phyloP scores from a whole-genome alignment of 495 filamentous ascomycete genomes.

The Cercophora samala region DNA sequence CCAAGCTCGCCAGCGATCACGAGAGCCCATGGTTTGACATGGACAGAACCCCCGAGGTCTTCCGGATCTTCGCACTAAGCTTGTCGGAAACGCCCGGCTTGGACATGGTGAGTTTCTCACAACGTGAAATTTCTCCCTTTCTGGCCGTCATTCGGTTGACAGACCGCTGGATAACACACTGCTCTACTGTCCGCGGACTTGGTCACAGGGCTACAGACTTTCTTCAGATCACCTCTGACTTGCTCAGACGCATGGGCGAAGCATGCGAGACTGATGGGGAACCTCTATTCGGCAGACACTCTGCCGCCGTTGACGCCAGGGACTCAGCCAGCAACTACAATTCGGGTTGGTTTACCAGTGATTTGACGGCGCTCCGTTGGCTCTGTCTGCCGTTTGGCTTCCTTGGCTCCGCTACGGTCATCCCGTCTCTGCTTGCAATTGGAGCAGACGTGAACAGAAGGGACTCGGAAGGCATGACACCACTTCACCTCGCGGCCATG shows the following conservation, averaged over 20 bases:
- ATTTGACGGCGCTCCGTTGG: conserved; percentile 12
- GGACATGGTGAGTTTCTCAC: conserved; percentile 8
- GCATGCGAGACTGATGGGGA: neutral
- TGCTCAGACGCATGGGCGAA: neutral
- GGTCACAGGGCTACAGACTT: neutral
- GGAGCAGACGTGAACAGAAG: conserved; percentile 16
- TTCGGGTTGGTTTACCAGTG: neutral
- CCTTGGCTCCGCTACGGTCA: neutral
- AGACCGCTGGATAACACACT: neutral
- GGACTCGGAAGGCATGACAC: conserved; percentile 10
- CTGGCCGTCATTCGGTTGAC: conserved; percentile 15
- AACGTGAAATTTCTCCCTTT: conserved; percentile 7
- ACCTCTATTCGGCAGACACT: neutral
- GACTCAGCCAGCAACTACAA: neutral
- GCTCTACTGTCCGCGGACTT: neutral
- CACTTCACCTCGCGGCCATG: conserved; percentile 20
- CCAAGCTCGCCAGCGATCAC: neutral
- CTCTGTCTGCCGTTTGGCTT: conserved; percentile 6
- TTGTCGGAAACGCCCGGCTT: neutral
- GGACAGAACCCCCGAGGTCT: neutral
- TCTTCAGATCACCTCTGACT: neutral
- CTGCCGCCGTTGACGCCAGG: conserved; percentile 15
- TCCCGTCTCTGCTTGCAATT: conserved; percentile 11
- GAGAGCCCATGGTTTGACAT: neutral
- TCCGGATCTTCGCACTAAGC: neutral